Percentiles rank a stretch among this genome's conserved stretches.
These are phyloP conservation scores for Apiotrichum laibachii DNA, from an alignment of 1,284 basidiomycete genomes.

Conservation along the genomic window DNA sequence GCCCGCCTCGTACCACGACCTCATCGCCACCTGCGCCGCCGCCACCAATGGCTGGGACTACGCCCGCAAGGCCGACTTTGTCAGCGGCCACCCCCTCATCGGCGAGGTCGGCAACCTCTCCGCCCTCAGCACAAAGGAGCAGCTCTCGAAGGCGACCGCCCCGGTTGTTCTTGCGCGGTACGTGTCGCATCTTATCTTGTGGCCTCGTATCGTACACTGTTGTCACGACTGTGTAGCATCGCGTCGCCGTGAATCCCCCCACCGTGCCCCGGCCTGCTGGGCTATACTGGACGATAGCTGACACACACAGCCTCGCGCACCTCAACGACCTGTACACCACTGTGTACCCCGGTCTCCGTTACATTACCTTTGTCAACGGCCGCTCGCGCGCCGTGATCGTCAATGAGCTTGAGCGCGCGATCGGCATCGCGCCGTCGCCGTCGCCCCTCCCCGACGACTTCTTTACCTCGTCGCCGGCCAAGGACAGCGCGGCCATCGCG, in stretches of 20 bases:
- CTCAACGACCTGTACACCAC: constrained; percentile 75
- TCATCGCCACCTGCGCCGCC: constrained; percentile 62
- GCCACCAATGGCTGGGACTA: constrained; percentile 61
- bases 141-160: constrained; percentile 54
- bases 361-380: constrained; percentile 88
- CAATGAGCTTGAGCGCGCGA: constrained; percentile 69
- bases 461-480: constrained; percentile 44
- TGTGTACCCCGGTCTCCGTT: constrained; percentile 69
- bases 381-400: constrained; percentile 68
- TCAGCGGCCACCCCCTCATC: constrained; percentile 81
- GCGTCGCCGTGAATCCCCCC: too few species aligned
- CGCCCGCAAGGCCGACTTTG: constrained; percentile 64
- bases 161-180: constrained; percentile 43
- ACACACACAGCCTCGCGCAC: constrained; percentile 47
- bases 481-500: constrained; percentile 46
- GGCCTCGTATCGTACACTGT: too few species aligned
- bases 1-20: constrained; percentile 55
- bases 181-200: too few species aligned
- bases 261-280: too few species aligned
- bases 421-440: constrained; percentile 49
- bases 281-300: too few species aligned
- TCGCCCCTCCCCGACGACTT: constrained; percentile 34
- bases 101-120: constrained; percentile 70
- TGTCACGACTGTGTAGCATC: too few species aligned
- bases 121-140: constrained; percentile 70